Evolutionary conservation across 2,329 filamentous ascomycete genomes (phyloP), one percentile per base, ranked within the genome.

Genomic region (Fusarium newnesense): DNA sequence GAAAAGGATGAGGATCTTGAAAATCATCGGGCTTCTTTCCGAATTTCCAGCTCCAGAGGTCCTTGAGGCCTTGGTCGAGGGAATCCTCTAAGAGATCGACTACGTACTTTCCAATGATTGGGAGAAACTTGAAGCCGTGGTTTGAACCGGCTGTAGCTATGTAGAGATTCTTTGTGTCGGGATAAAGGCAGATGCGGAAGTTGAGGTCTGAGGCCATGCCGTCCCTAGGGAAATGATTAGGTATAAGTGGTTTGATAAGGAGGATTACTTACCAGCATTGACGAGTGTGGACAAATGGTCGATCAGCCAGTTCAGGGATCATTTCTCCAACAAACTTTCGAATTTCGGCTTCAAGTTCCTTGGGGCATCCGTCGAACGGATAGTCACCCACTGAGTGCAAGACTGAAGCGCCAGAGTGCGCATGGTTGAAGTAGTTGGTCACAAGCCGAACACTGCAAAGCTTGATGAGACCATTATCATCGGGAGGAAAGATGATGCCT

Each of bases 401-500:
- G 9, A 73, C 54, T 4, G 74, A 76, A 24, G 74, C 49, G 16
- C 67, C 72, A 19, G 53, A 4, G 11, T 72, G 81, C 69, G 67
- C 80, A 53, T 76, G 78, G 46, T 80, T 80, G 5, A 82, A 81
- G 67, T 84, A 86, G 63, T 84, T 83, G 67, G 88, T 89, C 8
- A 89, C 86, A 56, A 84, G 85, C 3, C 85, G 85, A 72, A 88
- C 87, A 40, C 87, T 83, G 32, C 87, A 88, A 60, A 90, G 81
- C 74, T 90, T 90, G 60, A 90, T 83, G 44, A 87, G 67, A 4
- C 81, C 75, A 28, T 81, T 75, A 42, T 80, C 82, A 7, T 88
- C 87, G 4, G 87, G 87, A 40, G 89, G 87, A 74, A 89, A 86
- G 79, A 89, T 89, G 60, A 89, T 84, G n/a, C 75, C 75, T 76